Base-by-base conservation (phyloP, 805 yeast species). In the Zygosaccharomyces pseudorouxii region DNA sequence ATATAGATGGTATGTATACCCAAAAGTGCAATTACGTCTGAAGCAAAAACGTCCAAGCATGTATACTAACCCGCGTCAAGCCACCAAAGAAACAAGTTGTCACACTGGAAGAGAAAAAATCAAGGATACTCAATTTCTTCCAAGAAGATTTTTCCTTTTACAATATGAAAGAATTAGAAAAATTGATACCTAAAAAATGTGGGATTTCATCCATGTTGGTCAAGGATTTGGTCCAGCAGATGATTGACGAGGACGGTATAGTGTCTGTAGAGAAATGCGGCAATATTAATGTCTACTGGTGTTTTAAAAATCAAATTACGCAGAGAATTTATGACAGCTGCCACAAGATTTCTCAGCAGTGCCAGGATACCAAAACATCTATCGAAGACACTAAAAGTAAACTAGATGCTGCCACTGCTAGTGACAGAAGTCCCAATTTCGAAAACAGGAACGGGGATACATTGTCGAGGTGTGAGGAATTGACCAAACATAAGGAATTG, bases 231-330 rank as follows among this genome's bases (percentile, higher is more conserved):
- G 54, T 79, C 8, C 75, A 74, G 37, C 53, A 59, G 3, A 67
- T 79, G 49, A 56, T 77, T 8, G 81, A 78, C 52, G 84, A 79
- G 45, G 74, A 70, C 20, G 65, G 63, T 1, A 54, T 77, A 27
- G 69, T 79, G 6, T 71, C 71, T 38, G 69, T 71, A 35, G 81
- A 77, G 51, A 80, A 80, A 59, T 79, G 84, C 58, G 86, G 85
- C 0, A 66, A 69, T 11, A 68, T 75, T 11, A 76, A 75, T 46
- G 63, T 78, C 2, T 79, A 77, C 50, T 79, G 81, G 80, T 67
- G 76, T 45, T 78, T 75, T 59, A 51, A 55, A 27, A 53, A 52
- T 42, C 51, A 56, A 25, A 43, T 55, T 23, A 14, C 50, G 5
- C 46, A 48, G 7, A 44, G 42, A 18, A 41, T 63, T 30, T 45